Evolutionary conservation across 2,329 filamentous ascomycete genomes (phyloP).

Genomic region (Zymoseptoria brevis): DNA sequence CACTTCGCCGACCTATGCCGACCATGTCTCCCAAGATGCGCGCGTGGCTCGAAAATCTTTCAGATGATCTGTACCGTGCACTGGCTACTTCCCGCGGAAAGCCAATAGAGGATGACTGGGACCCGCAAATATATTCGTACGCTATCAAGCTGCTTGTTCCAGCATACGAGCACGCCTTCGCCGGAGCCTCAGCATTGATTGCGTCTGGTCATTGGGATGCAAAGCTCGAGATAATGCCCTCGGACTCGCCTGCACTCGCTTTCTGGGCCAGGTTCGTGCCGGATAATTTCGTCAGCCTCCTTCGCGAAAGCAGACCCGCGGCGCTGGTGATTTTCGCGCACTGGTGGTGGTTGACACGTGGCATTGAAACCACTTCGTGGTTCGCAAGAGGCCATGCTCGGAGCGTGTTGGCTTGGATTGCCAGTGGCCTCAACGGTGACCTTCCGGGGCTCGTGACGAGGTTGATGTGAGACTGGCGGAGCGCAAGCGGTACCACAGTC

Average conservation of each 20-base stretch:
- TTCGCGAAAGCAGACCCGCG: not conserved
- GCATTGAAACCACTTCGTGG: constrained; percentile 3
- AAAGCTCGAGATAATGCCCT: not conserved
- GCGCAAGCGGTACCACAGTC: not conserved
- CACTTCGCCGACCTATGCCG: not conserved
- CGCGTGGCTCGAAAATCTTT: constrained; percentile 1
- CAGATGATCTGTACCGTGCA: not conserved
- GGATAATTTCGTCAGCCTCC: constrained; percentile 4
- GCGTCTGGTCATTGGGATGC: not conserved
- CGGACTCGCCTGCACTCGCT: constrained; percentile 1
- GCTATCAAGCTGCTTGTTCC: constrained; percentile 7
- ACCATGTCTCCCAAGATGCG: constrained; percentile 5
- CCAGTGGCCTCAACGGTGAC: not conserved
- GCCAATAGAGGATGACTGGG: not conserved
- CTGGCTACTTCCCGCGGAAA: not conserved
- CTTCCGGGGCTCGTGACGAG: not conserved
- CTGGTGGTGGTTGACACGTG: constrained; percentile 1
- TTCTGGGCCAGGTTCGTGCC: constrained; percentile 7
- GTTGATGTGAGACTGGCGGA: not conserved
- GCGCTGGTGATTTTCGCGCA: constrained; percentile 9
- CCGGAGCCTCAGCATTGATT: not conserved
- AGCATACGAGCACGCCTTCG: constrained; percentile 7
- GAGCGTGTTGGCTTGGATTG: not conserved
- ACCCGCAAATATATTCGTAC: constrained; percentile 4
- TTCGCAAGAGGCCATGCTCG: not conserved